These are phyloP conservation scores for Odontarrhena argentea DNA, from an alignment of 345 rosid genomes.

Conservation along the genomic window DNA sequence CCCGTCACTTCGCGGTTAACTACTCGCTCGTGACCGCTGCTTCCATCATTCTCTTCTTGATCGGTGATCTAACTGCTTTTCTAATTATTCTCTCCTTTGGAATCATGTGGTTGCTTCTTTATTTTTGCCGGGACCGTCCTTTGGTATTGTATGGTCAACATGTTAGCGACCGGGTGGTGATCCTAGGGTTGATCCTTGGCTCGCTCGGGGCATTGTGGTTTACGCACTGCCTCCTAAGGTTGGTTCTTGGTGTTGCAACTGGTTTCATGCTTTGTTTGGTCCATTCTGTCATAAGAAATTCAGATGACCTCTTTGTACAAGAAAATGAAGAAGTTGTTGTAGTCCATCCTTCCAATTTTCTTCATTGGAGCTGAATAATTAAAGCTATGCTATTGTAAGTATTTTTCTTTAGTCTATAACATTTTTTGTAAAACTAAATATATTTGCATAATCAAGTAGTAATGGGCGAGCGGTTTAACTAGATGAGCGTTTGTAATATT, in stretches of 20 bases:
- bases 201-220: conserved; percentile 45
- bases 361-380: conserved; percentile 34
- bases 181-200: conserved; percentile 37
- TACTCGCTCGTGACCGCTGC: conserved; percentile 39
- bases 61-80: conserved; percentile 43
- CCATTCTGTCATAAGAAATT: conserved; percentile 42
- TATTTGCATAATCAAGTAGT: too few species aligned
- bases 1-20: conserved; percentile 46
- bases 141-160: conserved; percentile 41
- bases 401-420: too few species aligned
- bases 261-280: conserved; percentile 40
- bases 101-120: conserved; percentile 48
- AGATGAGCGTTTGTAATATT: too few species aligned
- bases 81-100: conserved; percentile 33
- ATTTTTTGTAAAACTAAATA: too few species aligned
- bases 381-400: too few species aligned
- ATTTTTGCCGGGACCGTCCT: conserved; percentile 49
- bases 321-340: conserved; percentile 27
- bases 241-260: conserved; percentile 38
- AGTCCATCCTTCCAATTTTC: conserved; percentile 34
- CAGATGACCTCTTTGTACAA: conserved; percentile 44
- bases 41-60: conserved; percentile 31
- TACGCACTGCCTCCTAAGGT: conserved; percentile 32
- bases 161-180: conserved; percentile 40
- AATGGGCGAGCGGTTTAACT: too few species aligned